phyloP scores from a whole-genome alignment of 345 rosid genomes.

The Alliaria petiolata region DNA sequence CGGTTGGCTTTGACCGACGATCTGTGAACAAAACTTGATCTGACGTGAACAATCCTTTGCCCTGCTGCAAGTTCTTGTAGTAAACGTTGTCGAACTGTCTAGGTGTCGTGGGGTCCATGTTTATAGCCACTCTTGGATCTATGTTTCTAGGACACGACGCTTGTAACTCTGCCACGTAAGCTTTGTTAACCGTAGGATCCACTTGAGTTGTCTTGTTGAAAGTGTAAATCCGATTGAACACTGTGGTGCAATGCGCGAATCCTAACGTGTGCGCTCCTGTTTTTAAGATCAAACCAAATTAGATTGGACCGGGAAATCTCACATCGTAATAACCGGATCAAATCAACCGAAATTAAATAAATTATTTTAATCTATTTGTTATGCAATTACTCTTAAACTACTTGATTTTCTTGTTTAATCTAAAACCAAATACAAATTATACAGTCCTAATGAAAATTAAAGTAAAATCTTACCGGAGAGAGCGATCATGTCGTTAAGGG shows the following conservation, averaged over 20 bases:
- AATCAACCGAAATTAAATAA: neutral
- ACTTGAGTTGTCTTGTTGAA: slow-evolving; percentile 45
- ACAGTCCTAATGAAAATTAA: too few species aligned
- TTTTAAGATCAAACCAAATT: neutral
- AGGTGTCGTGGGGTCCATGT: slow-evolving; percentile 81
- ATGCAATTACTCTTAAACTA: neutral
- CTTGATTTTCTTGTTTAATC: neutral
- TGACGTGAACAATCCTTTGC: slow-evolving; percentile 74
- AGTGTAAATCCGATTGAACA: slow-evolving; percentile 56
- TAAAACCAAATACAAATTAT: neutral
- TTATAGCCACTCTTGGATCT: slow-evolving; percentile 67
- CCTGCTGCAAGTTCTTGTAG: slow-evolving; percentile 63
- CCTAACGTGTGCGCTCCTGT: slow-evolving; percentile 78
- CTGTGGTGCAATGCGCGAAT: slow-evolving; percentile 62
- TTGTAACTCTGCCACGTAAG: slow-evolving; percentile 53
- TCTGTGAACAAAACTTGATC: slow-evolving; percentile 68
- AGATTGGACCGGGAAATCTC: neutral
- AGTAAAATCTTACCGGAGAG: slow-evolving; percentile 30
- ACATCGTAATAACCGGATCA: neutral
- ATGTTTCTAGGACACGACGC: slow-evolving; percentile 59
- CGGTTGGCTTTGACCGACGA: slow-evolving; percentile 51
- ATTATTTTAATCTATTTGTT: neutral
- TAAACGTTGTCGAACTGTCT: slow-evolving; percentile 58
- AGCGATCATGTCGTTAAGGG: slow-evolving; percentile 35
- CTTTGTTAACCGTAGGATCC: slow-evolving; percentile 58